Evolutionary conservation across 352 stramenopile genomes (phyloP).

Genomic region (Pythium oligandrum): DNA sequence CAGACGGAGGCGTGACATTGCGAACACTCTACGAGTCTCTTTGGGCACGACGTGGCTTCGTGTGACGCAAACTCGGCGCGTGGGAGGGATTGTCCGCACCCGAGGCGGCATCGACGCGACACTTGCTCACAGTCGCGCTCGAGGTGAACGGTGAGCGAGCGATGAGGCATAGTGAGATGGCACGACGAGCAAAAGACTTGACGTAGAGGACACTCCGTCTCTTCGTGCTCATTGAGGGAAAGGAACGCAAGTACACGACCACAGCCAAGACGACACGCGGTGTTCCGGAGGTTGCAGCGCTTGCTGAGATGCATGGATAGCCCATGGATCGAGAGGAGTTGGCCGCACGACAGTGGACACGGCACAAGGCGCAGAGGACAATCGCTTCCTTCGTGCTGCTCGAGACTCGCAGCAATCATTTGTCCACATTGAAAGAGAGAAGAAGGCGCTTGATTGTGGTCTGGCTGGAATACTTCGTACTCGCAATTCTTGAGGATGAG

Average conservation of each 20-base stretch:
- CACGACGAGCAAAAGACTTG: conserved; percentile 55
- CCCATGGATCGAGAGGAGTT: conserved; percentile 35
- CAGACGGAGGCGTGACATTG: conserved; percentile 44
- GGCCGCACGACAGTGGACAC: conserved; percentile 63
- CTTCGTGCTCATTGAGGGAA: conserved; percentile 48
- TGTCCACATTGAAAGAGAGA: conserved; percentile 21
- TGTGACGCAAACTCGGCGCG: conserved; percentile 22
- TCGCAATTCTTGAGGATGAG: conserved; percentile 30
- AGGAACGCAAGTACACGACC: conserved; percentile 38
- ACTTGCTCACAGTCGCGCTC: conserved; percentile 26
- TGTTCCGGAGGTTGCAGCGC: conserved; percentile 62
- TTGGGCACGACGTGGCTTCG: conserved; percentile 43
- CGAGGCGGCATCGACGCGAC: conserved; percentile 45
- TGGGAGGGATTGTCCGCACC: conserved; percentile 28
- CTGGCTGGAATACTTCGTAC: conserved; percentile 30
- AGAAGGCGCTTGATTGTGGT: background rate
- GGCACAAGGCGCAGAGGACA: conserved; percentile 47
- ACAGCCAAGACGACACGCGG: conserved; percentile 53
- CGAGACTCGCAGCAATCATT: conserved; percentile 8
- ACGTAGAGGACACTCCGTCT: conserved; percentile 32
- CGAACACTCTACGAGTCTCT: conserved; percentile 53
- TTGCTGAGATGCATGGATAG: conserved; percentile 39
- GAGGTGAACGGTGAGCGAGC: conserved; percentile 31
- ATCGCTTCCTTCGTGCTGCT: conserved; percentile 24
- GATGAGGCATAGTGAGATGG: conserved; percentile 22